These are phyloP conservation scores for Lithocarpus polystachyus DNA, from an alignment of 306 rosid species.

Conservation along the genomic window DNA sequence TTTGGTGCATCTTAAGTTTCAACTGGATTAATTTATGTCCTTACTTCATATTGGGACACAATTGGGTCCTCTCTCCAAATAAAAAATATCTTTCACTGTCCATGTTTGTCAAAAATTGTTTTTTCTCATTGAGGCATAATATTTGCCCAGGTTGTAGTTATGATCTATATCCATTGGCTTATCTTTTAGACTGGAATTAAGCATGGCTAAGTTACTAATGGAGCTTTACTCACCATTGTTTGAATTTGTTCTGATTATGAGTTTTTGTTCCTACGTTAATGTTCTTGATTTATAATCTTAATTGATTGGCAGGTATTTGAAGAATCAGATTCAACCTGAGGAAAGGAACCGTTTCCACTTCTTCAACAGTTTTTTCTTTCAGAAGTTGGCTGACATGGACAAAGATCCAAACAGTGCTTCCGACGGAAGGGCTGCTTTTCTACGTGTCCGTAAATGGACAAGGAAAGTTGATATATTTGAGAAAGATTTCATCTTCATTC, in stretches of 20 bases:
- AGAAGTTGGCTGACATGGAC: slow-evolving; percentile 93
- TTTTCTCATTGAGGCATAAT: neutral
- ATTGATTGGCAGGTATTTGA: slow-evolving; percentile 59
- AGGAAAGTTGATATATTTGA: slow-evolving; percentile 83
- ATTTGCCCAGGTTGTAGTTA: neutral
- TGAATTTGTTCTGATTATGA: neutral
- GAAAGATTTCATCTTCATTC: slow-evolving; percentile 92
- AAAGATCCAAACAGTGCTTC: slow-evolving; percentile 91
- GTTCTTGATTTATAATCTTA: neutral
- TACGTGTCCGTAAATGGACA: slow-evolving; percentile 96
- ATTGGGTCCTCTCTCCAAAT: no score
- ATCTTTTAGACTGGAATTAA: neutral
- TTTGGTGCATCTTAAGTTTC: neutral
- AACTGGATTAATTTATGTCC: neutral
- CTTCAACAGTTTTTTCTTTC: slow-evolving; percentile 94
- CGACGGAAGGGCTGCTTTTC: slow-evolving; percentile 89
- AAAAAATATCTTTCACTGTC: neutral
- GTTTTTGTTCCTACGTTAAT: neutral
- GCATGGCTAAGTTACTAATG: neutral
- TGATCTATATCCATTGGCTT: neutral
- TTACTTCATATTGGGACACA: neutral
- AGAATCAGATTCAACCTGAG: slow-evolving; percentile 68
- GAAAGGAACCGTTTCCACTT: slow-evolving; percentile 77
- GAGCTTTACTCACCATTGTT: neutral
- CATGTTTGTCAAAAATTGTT: neutral